These are phyloP conservation scores for Sicyos baderoa DNA, from an alignment of 306 rosid genomes.

Conservation along the genomic window DNA sequence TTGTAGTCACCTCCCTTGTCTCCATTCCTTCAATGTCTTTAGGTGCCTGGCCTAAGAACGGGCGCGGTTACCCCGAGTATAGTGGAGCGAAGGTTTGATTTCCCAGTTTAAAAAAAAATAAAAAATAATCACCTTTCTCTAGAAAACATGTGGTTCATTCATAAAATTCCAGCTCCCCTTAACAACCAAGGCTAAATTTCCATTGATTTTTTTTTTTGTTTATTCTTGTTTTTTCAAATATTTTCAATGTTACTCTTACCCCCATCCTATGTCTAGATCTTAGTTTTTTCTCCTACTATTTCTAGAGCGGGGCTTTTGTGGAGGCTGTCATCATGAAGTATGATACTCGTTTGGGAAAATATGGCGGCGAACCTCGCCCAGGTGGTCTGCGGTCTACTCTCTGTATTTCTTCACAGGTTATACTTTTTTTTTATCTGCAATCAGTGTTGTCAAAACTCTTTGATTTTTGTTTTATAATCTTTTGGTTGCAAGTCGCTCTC, in stretches of 20 bases:
- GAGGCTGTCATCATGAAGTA: constrained; percentile 89
- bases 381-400: constrained; percentile 77
- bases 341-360: constrained; percentile 70
- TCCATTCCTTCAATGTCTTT: too few species aligned
- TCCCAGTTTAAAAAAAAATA: too few species aligned
- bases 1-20: too few species aligned
- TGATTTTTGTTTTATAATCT: neutral
- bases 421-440: neutral
- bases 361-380: constrained; percentile 65
- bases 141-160: too few species aligned
- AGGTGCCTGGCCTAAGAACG: too few species aligned
- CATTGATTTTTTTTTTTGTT: neutral
- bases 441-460: neutral
- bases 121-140: too few species aligned
- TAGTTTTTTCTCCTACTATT: neutral
- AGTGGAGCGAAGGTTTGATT: too few species aligned
- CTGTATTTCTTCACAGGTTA: constrained; percentile 87
- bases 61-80: too few species aligned
- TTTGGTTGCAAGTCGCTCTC: neutral
- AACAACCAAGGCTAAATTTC: too few species aligned
- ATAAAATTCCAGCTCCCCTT: too few species aligned
- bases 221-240: neutral
- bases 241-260: neutral
- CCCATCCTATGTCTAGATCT: neutral
- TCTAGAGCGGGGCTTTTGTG: constrained; percentile 62